These are phyloP conservation scores for Hirschioporus abietinus DNA, from an alignment of 768 basidiomycete species.

Conservation along the genomic window DNA sequence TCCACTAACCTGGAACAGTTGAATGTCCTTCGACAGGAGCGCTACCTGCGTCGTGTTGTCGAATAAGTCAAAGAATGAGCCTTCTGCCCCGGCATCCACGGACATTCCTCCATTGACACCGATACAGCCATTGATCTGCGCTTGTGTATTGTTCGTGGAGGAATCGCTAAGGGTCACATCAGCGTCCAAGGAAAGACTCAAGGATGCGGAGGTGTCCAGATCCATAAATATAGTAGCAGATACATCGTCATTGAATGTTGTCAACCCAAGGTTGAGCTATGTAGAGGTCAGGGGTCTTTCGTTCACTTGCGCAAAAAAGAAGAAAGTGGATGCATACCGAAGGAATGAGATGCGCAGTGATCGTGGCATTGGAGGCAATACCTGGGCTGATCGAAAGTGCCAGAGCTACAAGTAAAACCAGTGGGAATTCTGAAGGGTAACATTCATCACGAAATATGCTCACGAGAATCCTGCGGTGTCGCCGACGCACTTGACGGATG, in stretches of 20 bases:
- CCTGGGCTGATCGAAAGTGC: conserved; percentile 36
- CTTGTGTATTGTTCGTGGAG: conserved; percentile 8
- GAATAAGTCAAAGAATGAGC: conserved; percentile 36
- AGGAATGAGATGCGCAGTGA: conserved; percentile 47
- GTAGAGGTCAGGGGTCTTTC: not conserved
- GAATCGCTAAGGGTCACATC: conserved; percentile 2
- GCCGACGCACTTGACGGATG: conserved; percentile 23
- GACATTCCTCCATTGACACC: conserved; percentile 28
- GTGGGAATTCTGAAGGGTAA: too few species aligned
- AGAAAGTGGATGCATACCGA: conserved; percentile 17
- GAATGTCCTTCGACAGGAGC: conserved; percentile 32
- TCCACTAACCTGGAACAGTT: conserved; percentile 28
- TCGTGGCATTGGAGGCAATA: conserved; percentile 34
- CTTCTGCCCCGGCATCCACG: conserved; percentile 36
- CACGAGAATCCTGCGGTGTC: conserved; percentile 37
- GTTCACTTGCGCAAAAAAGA: too few species aligned
- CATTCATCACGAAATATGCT: conserved; percentile 14
- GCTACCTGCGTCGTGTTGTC: conserved; percentile 25
- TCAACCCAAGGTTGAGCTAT: conserved; percentile 37
- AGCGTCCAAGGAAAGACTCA: conserved; percentile 23
- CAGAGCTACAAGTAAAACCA: conserved; percentile 25
- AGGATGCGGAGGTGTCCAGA: conserved; percentile 25
- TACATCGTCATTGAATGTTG: conserved; percentile 30
- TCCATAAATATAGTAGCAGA: conserved; percentile 1
- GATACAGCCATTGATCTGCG: conserved; percentile 28